These are phyloP conservation scores for Beta corolliflora DNA, from an alignment of 179 eudicot genomes.

Conservation along the genomic window DNA sequence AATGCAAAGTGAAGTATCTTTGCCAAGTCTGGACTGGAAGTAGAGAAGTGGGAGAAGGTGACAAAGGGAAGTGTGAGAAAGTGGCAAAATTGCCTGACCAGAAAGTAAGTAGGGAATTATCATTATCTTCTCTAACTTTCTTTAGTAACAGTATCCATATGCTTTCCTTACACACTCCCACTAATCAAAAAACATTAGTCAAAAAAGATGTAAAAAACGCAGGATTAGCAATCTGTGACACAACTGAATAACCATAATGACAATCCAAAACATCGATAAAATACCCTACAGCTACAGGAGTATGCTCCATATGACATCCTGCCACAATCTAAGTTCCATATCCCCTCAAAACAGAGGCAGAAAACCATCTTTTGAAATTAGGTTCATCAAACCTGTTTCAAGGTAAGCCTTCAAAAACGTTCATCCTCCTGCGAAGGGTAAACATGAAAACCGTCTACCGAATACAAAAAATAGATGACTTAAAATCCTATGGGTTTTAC, in stretches of 20 bases:
- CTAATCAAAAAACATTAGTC: neutral
- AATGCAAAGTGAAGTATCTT: neutral
- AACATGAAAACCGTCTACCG: too few relatives aligned
- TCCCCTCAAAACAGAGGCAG: neutral
- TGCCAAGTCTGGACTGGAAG: neutral
- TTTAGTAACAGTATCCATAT: neutral
- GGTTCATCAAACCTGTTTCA: too few relatives aligned
- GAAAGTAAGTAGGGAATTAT: neutral
- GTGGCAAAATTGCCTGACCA: neutral
- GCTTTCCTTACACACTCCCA: neutral
- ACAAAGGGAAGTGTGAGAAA: too few relatives aligned
- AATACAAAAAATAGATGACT: too few relatives aligned
- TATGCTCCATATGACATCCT: neutral
- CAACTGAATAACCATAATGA: neutral
- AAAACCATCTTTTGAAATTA: neutral
- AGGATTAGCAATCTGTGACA: neutral
- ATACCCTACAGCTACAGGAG: neutral
- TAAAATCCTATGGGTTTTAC: neutral
- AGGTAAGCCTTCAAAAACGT: too few relatives aligned
- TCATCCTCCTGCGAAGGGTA: too few relatives aligned
- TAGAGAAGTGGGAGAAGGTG: neutral
- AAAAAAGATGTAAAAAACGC: neutral
- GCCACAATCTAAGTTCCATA: neutral
- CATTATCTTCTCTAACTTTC: neutral
- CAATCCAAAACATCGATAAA: neutral